Evolutionary conservation across 176 grass and related monocot genomes (phyloP).

Genomic region (Oryza longistaminata): DNA sequence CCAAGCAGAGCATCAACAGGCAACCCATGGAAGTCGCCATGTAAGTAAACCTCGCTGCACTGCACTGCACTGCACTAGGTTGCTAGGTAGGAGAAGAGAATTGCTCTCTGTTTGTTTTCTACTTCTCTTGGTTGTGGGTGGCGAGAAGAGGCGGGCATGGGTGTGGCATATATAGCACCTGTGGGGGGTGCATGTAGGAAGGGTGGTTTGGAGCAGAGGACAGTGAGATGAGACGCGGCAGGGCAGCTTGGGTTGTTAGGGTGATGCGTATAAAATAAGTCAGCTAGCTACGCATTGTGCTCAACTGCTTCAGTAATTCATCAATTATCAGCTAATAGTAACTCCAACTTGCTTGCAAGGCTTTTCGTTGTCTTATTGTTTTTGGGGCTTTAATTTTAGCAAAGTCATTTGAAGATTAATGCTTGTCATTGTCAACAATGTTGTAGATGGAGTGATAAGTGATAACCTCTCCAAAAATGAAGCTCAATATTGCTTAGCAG

Average conservation of each 20-base stretch:
- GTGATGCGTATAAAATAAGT: constrained; percentile 45
- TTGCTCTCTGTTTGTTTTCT: constrained; percentile 21
- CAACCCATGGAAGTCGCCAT: constrained; percentile 55
- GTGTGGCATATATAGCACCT: constrained; percentile 47
- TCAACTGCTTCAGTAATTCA: constrained; percentile 33
- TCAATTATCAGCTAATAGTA: background rate
- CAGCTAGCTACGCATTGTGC: constrained; percentile 14
- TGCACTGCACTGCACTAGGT: background rate
- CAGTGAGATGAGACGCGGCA: constrained; percentile 36
- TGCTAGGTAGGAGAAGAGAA: constrained; percentile 27
- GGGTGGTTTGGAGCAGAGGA: constrained; percentile 25
- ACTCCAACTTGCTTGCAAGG: background rate
- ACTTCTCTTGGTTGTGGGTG: constrained; percentile 34
- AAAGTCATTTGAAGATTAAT: background rate
- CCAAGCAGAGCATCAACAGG: constrained; percentile 51
- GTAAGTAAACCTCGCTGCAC: constrained; percentile 16
- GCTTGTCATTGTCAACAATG: background rate
- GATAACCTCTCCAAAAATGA: constrained; percentile 16
- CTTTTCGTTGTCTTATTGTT: background rate
- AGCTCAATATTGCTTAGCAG: background rate
- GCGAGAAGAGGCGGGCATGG: constrained; percentile 28
- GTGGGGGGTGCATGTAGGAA: constrained; percentile 6
- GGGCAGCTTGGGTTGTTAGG: constrained; percentile 46
- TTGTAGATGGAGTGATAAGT: constrained; percentile 7
- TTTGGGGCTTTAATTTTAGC: constrained; percentile 11